Conservation (phyloP, 164 flowering plant species). For the Warburgia ugandensis region DNA sequence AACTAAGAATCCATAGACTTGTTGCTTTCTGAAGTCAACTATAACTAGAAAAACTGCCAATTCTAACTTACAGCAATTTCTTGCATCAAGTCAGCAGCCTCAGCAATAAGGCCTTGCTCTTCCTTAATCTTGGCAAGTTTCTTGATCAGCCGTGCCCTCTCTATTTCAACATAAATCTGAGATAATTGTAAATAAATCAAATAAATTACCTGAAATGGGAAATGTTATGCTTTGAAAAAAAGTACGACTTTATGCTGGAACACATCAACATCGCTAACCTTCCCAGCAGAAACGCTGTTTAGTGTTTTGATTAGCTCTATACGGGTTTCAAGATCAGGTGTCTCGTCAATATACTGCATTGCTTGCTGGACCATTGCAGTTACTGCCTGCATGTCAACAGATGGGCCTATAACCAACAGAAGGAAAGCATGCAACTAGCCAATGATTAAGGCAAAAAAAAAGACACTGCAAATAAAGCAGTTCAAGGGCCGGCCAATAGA, state of each 20-base stretch:
- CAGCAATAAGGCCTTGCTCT: conserved; percentile 87
- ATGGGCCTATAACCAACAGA: conserved; percentile 3
- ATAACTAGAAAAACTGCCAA: not conserved
- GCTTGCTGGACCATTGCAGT: conserved; percentile 97
- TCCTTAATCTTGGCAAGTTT: conserved; percentile 94
- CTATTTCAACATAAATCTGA: conserved; percentile 93
- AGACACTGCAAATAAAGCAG: no score
- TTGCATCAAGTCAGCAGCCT: conserved; percentile 99
- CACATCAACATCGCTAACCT: conserved; percentile 36
- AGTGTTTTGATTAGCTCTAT: conserved; percentile 86
- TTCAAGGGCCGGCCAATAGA: no score
- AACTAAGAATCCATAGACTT: not conserved
- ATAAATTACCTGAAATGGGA: no score
- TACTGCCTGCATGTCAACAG: conserved; percentile 50
- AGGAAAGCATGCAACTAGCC: no score
- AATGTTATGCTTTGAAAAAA: not conserved
- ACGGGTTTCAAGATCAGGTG: conserved; percentile 84
- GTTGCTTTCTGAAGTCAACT: not conserved
- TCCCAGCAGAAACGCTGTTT: conserved; percentile 90
- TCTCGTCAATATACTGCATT: conserved; percentile 88
- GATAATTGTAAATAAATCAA: not conserved
- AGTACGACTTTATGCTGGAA: not conserved
- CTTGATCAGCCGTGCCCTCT: conserved; percentile 79
- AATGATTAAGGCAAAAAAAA: not conserved
- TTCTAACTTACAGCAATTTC: conserved; percentile 72